Base-by-base conservation (phyloP, 208 protist species). In the Acanthamoeba triangularis region DNA sequence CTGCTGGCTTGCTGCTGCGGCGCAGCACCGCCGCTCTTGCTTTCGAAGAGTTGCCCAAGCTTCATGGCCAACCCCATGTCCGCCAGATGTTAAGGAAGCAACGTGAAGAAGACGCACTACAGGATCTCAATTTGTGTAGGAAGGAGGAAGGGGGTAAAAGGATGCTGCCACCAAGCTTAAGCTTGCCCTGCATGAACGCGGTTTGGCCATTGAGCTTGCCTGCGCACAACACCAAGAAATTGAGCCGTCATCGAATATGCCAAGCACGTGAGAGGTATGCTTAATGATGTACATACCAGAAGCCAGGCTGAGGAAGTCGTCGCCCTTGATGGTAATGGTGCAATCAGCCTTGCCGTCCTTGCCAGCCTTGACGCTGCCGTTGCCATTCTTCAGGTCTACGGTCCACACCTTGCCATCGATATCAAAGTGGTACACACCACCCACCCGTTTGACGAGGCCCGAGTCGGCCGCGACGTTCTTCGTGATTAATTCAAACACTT, bases 11-110 rank as follows among this genome's bases (percentile, higher is more conserved):
- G 44, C 72, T 80, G 72, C 37, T 80, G 72, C 13, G 72, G 72
- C 8, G 49, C 80, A 61, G 80, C 80, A 35, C 49, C 49, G 2
- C 47, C 44, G 20, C 69, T 63, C 6, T 90, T 90, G 52, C n/a
- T 63, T 30, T 94, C 61, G 16, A 94, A 95, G 6, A 96, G n/a
- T 69, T 95, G 56, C 33, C 61, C 61, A 16, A 96, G 72, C 78
- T 97, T 97, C 90, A 97, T 95, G 61, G 96, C 96, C 20, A 97
- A 61, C 20, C 94, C 94, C 96, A 97, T 97, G 59, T 96, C 95
- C 35, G 69, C 88, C 59, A 49, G n/a, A 33, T 4, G 63, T 65
- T 41, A 90, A 44, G 20, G 80, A 63, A 33, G 61, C 44, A 49
- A 49, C 44, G 44, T 16, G 14, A 6, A 61, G 2, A 61, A 1